These are phyloP conservation scores for Microdochium bolleyi DNA, from an alignment of 2,329 filamentous ascomycete genomes.

Conservation along the genomic window DNA sequence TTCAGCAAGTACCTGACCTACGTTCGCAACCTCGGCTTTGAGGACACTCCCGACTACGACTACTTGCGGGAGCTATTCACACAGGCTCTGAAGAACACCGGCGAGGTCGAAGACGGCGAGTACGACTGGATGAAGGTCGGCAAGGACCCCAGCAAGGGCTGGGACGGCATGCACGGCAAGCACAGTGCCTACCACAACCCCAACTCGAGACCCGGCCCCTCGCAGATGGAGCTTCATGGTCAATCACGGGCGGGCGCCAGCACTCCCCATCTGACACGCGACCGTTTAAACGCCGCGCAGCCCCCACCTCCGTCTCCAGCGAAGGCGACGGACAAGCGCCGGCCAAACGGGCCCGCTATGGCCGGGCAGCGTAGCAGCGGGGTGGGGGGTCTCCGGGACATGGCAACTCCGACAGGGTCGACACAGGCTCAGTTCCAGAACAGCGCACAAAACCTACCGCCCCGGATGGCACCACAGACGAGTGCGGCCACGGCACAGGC, in stretches of 20 bases:
- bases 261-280: conserved; percentile 64
- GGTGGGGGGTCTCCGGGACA: conserved; percentile 65
- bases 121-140: conserved; percentile 99
- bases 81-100: conserved; percentile 86
- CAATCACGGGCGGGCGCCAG: conserved; percentile 59
- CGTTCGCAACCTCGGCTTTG: conserved; percentile 94
- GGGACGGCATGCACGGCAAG: conserved; percentile 70
- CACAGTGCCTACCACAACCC: conserved; percentile 62
- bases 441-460: conserved; percentile 79
- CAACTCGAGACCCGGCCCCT: conserved; percentile 71
- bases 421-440: conserved; percentile 96
- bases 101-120: conserved; percentile 93
- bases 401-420: conserved; percentile 78
- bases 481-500: conserved; percentile 48
- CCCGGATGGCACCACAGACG: conserved; percentile 52
- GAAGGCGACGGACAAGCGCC: conserved; percentile 73
- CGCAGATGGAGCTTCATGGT: conserved; percentile 76
- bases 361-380: conserved; percentile 70
- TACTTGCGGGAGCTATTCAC: conserved; percentile 95
- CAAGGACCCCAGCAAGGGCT: conserved; percentile 74
- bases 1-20: conserved; percentile 98
- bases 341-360: conserved; percentile 70
- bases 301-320: conserved; percentile 80
- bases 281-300: conserved; percentile 91
- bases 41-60: conserved; percentile 97